Percentiles rank a stretch among this genome's conserved stretches.
Evolutionary conservation across 192 early-diverging fungal species (phyloP).

Genomic region (Coemansia sp.): DNA sequence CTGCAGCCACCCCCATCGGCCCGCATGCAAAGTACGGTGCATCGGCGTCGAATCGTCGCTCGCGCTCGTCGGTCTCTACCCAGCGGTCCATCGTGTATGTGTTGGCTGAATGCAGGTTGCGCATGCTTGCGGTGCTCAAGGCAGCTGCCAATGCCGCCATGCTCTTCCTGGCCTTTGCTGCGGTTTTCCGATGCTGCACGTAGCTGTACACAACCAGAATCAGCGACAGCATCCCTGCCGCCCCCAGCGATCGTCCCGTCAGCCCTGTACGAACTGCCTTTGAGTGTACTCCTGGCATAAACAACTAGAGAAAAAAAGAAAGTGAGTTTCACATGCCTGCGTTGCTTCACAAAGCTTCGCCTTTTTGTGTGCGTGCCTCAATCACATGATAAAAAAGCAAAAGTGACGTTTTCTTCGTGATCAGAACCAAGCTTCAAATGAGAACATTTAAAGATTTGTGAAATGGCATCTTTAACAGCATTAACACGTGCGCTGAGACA

Average conservation of each 20-base stretch:
- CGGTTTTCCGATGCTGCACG: conserved; percentile 34
- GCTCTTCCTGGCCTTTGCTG: conserved; percentile 47
- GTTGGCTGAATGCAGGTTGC: conserved; percentile 31
- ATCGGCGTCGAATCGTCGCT: conserved; percentile 44
- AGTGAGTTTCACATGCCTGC: conserved; percentile 4
- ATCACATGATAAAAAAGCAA: conserved; percentile 1
- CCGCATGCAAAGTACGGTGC: conserved; percentile 24
- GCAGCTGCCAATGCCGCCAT: conserved; percentile 25
- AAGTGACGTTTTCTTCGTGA: too few relatives aligned
- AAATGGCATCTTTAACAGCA: not conserved
- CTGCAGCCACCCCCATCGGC: not conserved
- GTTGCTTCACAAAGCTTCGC: not conserved
- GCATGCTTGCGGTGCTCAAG: conserved; percentile 40
- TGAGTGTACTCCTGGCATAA: conserved; percentile 21
- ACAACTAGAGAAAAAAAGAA: not conserved
- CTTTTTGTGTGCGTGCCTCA: not conserved
- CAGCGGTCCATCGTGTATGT: conserved; percentile 33
- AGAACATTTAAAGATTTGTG: too few relatives aligned
- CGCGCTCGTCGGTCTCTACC: conserved; percentile 46
- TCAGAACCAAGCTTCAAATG: too few relatives aligned
- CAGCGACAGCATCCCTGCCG: conserved; percentile 35
- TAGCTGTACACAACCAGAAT: conserved; percentile 47
- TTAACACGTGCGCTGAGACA: not conserved
- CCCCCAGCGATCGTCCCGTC: conserved; percentile 29
- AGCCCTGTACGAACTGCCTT: conserved; percentile 21